Evolutionary conservation across 1,139 yeast genomes (phyloP).

Genomic region (Saccharomyces pastorianus): DNA sequence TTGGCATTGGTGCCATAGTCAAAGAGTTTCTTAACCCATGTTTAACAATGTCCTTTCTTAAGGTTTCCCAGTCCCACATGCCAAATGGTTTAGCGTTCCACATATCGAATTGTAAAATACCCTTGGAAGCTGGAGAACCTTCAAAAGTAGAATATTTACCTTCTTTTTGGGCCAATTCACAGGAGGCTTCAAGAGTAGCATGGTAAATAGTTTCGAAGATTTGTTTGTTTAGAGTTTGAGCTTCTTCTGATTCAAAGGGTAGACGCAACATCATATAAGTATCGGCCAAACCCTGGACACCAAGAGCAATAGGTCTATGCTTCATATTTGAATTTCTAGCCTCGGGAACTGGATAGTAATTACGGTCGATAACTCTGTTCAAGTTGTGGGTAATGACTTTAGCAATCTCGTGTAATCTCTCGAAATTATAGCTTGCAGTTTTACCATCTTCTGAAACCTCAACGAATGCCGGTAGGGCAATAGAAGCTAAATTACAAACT

Average conservation of each 20-base stretch:
- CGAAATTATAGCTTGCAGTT: slow-evolving; percentile 56
- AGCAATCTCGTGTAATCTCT: slow-evolving; percentile 60
- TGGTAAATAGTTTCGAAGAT: slow-evolving; percentile 87
- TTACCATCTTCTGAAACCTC: slow-evolving; percentile 40
- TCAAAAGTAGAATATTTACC: slow-evolving; percentile 64
- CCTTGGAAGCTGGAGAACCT: slow-evolving; percentile 81
- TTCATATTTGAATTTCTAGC: slow-evolving; percentile 63
- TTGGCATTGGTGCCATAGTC: slow-evolving; percentile 89
- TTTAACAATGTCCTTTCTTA: slow-evolving; percentile 51
- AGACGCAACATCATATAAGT: slow-evolving; percentile 66
- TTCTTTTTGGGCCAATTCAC: slow-evolving; percentile 56
- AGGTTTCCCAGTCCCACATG: slow-evolving; percentile 57
- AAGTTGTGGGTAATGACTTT: slow-evolving; percentile 70
- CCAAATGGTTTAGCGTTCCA: slow-evolving; percentile 72
- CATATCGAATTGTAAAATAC: slow-evolving; percentile 67
- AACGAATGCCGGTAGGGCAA: slow-evolving; percentile 67
- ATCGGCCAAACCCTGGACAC: slow-evolving; percentile 88
- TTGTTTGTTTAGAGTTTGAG: slow-evolving; percentile 62
- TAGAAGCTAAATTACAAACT: slow-evolving; percentile 82
- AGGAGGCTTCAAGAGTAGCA: slow-evolving; percentile 73
- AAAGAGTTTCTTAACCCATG: slow-evolving; percentile 76
- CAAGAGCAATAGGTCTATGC: slow-evolving; percentile 81
- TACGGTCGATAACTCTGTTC: slow-evolving; percentile 70
- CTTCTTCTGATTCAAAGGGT: slow-evolving; percentile 73
- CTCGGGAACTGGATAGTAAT: slow-evolving; percentile 67